Evolutionary conservation across 179 eudicot species (phyloP).

Genomic region (Carnegiea gigantea): DNA sequence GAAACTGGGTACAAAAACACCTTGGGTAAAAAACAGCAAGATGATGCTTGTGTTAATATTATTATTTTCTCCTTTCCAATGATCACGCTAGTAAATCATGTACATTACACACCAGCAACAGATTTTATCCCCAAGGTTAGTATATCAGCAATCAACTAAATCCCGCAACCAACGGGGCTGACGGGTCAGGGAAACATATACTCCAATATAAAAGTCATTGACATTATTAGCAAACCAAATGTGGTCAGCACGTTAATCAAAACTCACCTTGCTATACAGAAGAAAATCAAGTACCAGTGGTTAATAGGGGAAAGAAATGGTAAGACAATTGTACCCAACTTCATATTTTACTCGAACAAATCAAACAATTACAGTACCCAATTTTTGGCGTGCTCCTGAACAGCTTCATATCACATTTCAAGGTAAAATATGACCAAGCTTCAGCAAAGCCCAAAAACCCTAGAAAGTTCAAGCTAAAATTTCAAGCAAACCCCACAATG

Average conservation of each 20-base stretch:
- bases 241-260: constrained; percentile 23
- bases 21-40: background rate
- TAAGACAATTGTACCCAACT: no score
- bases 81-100: no score
- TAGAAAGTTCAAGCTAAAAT: background rate
- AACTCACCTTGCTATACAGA: no score
- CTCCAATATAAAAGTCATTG: background rate
- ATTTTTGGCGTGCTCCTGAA: background rate
- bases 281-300: no score
- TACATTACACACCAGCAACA: no score
- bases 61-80: no score
- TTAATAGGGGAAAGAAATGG: no score
- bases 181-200: constrained; percentile 17
- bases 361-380: background rate
- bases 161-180: constrained; percentile 5
- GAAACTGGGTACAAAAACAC: background rate
- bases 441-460: background rate
- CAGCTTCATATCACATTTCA: background rate
- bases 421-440: background rate
- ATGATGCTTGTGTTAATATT: no score
- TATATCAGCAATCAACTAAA: background rate
- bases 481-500: constrained; percentile 10
- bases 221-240: constrained; percentile 9
- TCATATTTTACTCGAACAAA: background rate
- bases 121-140: no score